Evolutionary conservation across 345 rosid genomes (phyloP).

Genomic region (Sisymbrium irio): DNA sequence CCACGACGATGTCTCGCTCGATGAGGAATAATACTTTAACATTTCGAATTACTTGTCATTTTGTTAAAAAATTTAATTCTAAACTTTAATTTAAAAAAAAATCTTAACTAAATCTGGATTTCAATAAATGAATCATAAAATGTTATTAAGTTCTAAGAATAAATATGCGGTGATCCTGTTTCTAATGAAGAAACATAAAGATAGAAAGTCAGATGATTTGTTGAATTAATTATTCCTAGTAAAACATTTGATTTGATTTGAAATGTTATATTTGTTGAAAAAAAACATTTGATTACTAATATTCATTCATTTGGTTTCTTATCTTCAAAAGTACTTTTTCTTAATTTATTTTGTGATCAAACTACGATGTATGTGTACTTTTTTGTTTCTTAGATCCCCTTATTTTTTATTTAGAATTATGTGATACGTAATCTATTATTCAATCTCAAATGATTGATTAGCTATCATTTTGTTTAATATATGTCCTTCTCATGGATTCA

Average conservation of each 20-base stretch:
- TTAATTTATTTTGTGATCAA: background rate
- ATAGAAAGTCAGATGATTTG: background rate
- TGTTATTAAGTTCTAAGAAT: conserved; percentile 1
- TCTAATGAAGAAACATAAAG: conserved; percentile 20
- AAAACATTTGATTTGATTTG: background rate
- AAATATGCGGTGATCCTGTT: conserved; percentile 11
- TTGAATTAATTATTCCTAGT: background rate
- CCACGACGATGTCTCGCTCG: conserved; percentile 12
- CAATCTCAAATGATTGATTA: conserved; percentile 17
- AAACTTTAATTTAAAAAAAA: no score
- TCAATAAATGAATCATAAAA: background rate
- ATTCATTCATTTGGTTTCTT: conserved; percentile 3
- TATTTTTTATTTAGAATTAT: background rate
- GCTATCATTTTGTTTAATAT: background rate
- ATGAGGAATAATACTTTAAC: conserved; percentile 8
- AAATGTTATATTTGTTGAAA: no score
- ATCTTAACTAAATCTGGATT: background rate
- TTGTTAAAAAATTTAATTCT: background rate
- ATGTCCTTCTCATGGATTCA: conserved; percentile 8
- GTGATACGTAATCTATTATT: background rate
- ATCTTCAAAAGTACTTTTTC: background rate
- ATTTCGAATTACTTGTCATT: background rate
- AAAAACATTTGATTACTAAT: background rate
- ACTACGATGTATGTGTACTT: background rate
- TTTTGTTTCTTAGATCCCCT: background rate